Base-by-base conservation (phyloP, 257 asterid genomes). In the Capsicum baccatum region DNA sequence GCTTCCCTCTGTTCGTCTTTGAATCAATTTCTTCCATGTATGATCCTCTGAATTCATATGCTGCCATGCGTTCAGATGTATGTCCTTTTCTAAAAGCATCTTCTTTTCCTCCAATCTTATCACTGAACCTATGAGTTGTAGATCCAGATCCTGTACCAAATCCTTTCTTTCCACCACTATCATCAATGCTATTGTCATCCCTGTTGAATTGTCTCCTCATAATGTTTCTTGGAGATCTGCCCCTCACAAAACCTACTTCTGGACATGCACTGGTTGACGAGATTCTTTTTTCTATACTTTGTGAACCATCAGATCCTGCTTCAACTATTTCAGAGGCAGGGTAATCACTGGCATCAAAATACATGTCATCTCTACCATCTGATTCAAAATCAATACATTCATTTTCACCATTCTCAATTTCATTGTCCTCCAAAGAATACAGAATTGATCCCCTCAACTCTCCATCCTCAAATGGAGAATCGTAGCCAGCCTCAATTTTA, bases 401-500 rank as follows among this genome's bases (percentile, higher is more conserved):
- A 86, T 87, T 86, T 69, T 90, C 91, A 69, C 85, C 87, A 55
- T 84, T 52, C 86, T 91, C 94, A 71, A 87, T 21, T 81, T 87
- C 95, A 89, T 89, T 89, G 62, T 87, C 96, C 86, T 92, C 98
- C 95, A 90, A 92, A 1, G 89, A 84, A 85, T 85, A 90, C 79
- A 89, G 70, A 85, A 81, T 88, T 7, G 97, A 89, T 79, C 90
- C 94, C 88, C 94, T 92, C 85, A 96, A 89, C 86, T 96, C 99
- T 59, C 98, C 96, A 87, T 96, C 99, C 91, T 92, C 99, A 26
- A 87, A 93, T 5, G 99, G 94, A 84, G 99, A 96, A 87, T 93
- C 98, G 86, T 92, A 91, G 79, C 92, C 95, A 88, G 80, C 93
- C 83, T 86, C 89, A 59, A 79, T 81, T 52, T 83, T 86, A 62